Conservation (phyloP, 805 yeast genomes). For the Metschnikowia kofuensis region DNA sequence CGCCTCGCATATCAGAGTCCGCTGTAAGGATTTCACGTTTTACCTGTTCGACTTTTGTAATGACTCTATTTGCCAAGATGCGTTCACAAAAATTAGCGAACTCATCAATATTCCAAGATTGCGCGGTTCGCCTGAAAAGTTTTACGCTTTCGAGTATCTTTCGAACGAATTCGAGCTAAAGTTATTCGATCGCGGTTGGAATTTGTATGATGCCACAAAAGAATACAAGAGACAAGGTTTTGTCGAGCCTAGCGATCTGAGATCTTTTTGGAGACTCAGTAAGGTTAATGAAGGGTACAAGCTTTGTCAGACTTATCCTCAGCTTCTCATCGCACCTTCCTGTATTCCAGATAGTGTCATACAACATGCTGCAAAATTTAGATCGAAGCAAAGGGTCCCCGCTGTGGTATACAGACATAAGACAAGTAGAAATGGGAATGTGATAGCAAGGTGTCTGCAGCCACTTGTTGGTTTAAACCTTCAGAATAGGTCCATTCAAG, state of each 20-base stretch:
- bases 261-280: conserved; percentile 66
- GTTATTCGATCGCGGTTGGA: conserved; percentile 61
- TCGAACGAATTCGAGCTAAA: conserved; percentile 69
- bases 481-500: conserved; percentile 85
- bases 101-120: conserved; percentile 55
- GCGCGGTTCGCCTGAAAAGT: conserved; percentile 39
- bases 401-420: conserved; percentile 73
- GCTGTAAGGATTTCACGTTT: conserved; percentile 82
- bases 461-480: conserved; percentile 84
- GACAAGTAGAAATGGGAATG: conserved; percentile 54
- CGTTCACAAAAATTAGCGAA: conserved; percentile 65
- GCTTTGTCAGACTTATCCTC: conserved; percentile 77
- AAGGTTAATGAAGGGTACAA: conserved; percentile 59
- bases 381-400: conserved; percentile 86
- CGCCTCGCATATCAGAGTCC: conserved; percentile 59
- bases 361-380: conserved; percentile 76
- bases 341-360: conserved; percentile 77
- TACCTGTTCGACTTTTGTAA: conserved; percentile 70
- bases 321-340: conserved; percentile 64
- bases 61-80: conserved; percentile 62
- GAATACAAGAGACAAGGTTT: conserved; percentile 82
- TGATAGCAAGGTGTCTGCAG: conserved; percentile 87
- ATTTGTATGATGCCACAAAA: conserved; percentile 51
- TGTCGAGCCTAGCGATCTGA: conserved; percentile 14
- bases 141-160: conserved; percentile 80